These are phyloP conservation scores for Adansonia rubrostipa DNA, from an alignment of 441 rosid species.

Conservation along the genomic window DNA sequence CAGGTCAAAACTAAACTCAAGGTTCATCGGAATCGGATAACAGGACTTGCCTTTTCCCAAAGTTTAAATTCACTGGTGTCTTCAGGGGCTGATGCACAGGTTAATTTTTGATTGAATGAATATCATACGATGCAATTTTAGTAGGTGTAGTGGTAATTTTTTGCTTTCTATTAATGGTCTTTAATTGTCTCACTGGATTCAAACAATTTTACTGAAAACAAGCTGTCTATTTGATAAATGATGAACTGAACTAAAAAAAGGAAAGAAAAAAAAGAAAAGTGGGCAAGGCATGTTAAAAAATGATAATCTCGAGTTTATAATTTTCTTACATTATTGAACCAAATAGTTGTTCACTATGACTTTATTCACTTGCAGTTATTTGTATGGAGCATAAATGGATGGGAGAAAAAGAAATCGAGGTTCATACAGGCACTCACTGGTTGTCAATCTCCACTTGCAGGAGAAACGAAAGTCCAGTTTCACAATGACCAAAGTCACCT, in stretches of 20 bases:
- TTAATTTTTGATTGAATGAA: constrained; percentile 23
- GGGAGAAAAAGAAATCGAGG: constrained; percentile 78
- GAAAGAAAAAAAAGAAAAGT: too few species aligned
- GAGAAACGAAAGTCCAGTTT: constrained; percentile 80
- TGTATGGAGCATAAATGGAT: constrained; percentile 68
- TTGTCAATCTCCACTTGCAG: constrained; percentile 52
- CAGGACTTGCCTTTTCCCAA: constrained; percentile 80
- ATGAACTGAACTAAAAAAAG: too few species aligned
- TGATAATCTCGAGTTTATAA: too few species aligned
- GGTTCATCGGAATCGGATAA: constrained; percentile 76
- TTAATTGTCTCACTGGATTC: neutral
- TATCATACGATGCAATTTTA: neutral
- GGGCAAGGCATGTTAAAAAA: too few species aligned
- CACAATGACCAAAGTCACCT: constrained; percentile 71
- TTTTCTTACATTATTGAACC: neutral
- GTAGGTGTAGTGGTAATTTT: neutral
- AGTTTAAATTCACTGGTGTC: constrained; percentile 65
- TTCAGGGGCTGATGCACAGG: constrained; percentile 89
- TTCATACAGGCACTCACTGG: constrained; percentile 62
- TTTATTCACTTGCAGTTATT: constrained; percentile 45
- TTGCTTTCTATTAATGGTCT: neutral
- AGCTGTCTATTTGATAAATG: too few species aligned
- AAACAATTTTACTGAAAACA: too few species aligned
- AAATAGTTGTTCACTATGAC: neutral
- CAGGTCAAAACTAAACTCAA: constrained; percentile 81